phyloP scores from a whole-genome alignment of 352 stramenopile species.

The Pythium sukuiense region DNA sequence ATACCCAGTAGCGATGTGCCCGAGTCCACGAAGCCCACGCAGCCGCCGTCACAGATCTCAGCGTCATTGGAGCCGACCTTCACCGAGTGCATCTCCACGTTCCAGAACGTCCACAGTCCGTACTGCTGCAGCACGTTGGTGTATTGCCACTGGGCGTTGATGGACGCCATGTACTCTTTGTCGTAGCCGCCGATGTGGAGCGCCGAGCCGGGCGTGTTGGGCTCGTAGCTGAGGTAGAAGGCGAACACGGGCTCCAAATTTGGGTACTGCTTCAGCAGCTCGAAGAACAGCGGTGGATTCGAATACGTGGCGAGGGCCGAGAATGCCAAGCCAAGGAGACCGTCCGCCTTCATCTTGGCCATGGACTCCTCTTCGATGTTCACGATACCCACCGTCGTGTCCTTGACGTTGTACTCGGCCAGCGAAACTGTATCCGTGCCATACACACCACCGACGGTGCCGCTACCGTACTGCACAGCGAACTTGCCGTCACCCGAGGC shows the following conservation, averaged over 20 bases:
- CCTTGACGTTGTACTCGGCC: slow-evolving; percentile 41
- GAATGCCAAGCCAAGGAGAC: slow-evolving; percentile 96
- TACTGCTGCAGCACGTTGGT: slow-evolving; percentile 77
- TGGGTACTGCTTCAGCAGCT: slow-evolving; percentile 60
- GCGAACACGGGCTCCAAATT: slow-evolving; percentile 89
- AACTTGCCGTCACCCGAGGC: slow-evolving; percentile 44
- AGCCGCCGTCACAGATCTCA: slow-evolving; percentile 52
- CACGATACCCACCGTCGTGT: slow-evolving; percentile 65
- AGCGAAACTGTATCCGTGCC: slow-evolving; percentile 59
- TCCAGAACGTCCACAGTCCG: slow-evolving; percentile 84
- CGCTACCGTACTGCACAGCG: slow-evolving; percentile 74
- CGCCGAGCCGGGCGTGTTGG: slow-evolving; percentile 70
- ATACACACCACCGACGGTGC: slow-evolving; percentile 62
- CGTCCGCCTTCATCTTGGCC: slow-evolving; percentile 89
- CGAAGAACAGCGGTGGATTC: slow-evolving; percentile 70
- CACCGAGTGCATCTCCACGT: slow-evolving; percentile 69
- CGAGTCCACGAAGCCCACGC: slow-evolving; percentile 95
- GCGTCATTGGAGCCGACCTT: slow-evolving; percentile 39
- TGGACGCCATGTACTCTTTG: slow-evolving; percentile 40
- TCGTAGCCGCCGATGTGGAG: slow-evolving; percentile 76
- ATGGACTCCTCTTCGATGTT: slow-evolving; percentile 69
- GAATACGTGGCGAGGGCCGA: slow-evolving; percentile 88
- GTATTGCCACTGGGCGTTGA: slow-evolving; percentile 62
- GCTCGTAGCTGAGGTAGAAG: slow-evolving; percentile 95
- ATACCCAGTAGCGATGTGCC: slow-evolving; percentile 96